A percentile compares a stretch with the other conserved stretches of the same genome.
phyloP scores from a whole-genome alignment of 176 grass and related monocot species.

The Triticum urartu region DNA sequence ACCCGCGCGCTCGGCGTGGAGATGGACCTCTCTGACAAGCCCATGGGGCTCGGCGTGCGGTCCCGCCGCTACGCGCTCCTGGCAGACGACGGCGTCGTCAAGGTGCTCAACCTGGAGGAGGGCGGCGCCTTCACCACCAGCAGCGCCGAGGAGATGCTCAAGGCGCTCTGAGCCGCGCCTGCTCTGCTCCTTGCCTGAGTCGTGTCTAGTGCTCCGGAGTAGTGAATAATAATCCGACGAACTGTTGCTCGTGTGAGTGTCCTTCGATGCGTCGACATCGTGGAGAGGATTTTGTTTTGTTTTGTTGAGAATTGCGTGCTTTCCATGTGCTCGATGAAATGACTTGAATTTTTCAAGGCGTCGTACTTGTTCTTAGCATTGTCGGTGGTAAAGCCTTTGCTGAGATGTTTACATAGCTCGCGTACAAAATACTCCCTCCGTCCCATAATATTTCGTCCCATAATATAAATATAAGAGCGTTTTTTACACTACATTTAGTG shows the following conservation, averaged over 20 bases:
- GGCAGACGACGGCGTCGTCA: conserved; percentile 33
- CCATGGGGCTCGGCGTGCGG: conserved; percentile 57
- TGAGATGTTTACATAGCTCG: neutral
- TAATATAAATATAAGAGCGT: no score
- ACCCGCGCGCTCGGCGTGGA: conserved; percentile 70
- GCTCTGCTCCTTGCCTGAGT: neutral
- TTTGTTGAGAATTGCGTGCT: neutral
- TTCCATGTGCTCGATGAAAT: neutral
- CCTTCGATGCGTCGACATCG: conserved; percentile 2
- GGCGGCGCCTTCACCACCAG: conserved; percentile 38
- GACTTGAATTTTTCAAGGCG: neutral
- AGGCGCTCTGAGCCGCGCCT: conserved; percentile 40
- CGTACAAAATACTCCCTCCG: no score
- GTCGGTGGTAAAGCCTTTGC: neutral
- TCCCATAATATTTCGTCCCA: no score
- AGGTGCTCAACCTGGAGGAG: conserved; percentile 43
- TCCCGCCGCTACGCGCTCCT: conserved; percentile 68
- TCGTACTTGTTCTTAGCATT: neutral
- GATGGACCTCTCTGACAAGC: conserved; percentile 79
- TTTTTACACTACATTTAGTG: no score
- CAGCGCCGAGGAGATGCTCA: conserved; percentile 73
- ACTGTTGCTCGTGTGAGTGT: neutral
- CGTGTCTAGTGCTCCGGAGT: neutral
- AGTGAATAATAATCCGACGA: neutral
- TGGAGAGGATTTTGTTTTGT: neutral